Percentiles rank a stretch among this genome's conserved stretches.
phyloP scores from a whole-genome alignment of 352 stramenopile genomes.

The Globisporangium spiculum region DNA sequence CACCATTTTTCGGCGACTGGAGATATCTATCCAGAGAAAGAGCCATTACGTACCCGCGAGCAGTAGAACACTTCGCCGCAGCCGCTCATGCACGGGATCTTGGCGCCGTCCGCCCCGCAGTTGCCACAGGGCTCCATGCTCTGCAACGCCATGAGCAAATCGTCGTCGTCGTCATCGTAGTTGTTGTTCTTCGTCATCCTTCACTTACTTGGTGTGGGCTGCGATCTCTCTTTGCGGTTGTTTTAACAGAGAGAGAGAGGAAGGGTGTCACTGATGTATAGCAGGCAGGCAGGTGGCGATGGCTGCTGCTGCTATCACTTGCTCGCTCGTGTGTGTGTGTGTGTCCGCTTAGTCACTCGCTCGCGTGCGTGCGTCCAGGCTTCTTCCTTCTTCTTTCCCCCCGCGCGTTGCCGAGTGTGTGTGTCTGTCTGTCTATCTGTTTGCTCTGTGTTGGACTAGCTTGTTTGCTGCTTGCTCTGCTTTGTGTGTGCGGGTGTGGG shows the following conservation, averaged over 20 bases:
- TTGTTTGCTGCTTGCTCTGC: not conserved
- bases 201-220: not conserved
- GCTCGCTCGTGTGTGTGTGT: not conserved
- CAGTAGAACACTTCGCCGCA: conserved; percentile 88
- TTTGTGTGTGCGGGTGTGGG: not conserved
- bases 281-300: not conserved
- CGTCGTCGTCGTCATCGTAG: conserved; percentile 85
- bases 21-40: not conserved
- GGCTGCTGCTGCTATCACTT: not conserved
- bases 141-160: conserved; percentile 81
- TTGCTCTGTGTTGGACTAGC: not conserved
- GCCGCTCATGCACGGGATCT: conserved; percentile 85
- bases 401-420: not conserved
- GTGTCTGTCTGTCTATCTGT: not conserved
- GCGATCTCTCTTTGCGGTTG: not conserved
- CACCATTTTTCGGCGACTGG: conserved; percentile 1
- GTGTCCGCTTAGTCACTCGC: not conserved
- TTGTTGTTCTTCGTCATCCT: conserved; percentile 69
- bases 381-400: not conserved
- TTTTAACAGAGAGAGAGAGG: not conserved
- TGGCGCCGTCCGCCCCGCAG: conserved; percentile 74
- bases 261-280: not conserved
- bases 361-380: not conserved
- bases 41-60: conserved; percentile 51
- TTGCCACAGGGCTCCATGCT: conserved; percentile 86